Conservation (phyloP, 2,329 filamentous ascomycete species). For the Beauveria sp. region DNA sequence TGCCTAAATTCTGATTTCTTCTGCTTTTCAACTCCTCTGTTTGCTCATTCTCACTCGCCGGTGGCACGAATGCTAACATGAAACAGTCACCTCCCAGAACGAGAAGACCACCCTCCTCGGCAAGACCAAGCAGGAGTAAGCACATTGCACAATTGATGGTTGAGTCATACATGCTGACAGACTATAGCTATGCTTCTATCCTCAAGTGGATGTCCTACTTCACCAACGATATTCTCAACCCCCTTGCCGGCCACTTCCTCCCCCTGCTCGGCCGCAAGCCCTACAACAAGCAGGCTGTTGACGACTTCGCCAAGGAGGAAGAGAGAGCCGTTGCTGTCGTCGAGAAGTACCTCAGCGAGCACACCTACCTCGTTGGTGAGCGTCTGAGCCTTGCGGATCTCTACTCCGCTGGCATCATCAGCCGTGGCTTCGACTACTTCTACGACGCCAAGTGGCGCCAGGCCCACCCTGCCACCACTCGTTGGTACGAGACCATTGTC, state of each 20-base stretch:
- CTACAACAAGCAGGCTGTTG: conserved; percentile 98
- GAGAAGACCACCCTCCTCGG: conserved; percentile 99
- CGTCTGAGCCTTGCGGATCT: conserved; percentile 94
- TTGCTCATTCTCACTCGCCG: conserved; percentile 21
- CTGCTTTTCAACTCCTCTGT: conserved; percentile 17
- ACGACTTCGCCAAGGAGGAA: conserved; percentile 65
- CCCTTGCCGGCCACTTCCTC: conserved; percentile 72
- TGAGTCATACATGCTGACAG: conserved; percentile 5
- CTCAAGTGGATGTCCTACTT: conserved; percentile 96
- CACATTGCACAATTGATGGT: conserved; percentile 12
- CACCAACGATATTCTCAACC: conserved; percentile 76
- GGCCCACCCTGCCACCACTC: conserved; percentile 75
- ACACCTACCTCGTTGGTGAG: conserved; percentile 97
- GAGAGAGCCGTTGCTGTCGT: conserved; percentile 62
- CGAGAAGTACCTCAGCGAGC: conserved; percentile 81
- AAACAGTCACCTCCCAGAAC: conserved; percentile 91
- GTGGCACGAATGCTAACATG: conserved; percentile 26
- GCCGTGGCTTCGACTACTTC: conserved; percentile 87
- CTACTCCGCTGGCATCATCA: conserved; percentile 70
- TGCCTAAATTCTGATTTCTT: conserved; percentile 70
- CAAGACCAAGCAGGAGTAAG: conserved; percentile 98
- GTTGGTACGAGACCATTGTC: conserved; percentile 92
- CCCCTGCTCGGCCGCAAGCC: conserved; percentile 72
- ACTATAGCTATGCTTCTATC: conserved; percentile 76
- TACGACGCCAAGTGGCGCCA: conserved; percentile 85